Percentiles rank a stretch among this genome's conserved stretches.
phyloP scores from a whole-genome alignment of 2,329 filamentous ascomycete genomes.

The Moelleriella libera region DNA sequence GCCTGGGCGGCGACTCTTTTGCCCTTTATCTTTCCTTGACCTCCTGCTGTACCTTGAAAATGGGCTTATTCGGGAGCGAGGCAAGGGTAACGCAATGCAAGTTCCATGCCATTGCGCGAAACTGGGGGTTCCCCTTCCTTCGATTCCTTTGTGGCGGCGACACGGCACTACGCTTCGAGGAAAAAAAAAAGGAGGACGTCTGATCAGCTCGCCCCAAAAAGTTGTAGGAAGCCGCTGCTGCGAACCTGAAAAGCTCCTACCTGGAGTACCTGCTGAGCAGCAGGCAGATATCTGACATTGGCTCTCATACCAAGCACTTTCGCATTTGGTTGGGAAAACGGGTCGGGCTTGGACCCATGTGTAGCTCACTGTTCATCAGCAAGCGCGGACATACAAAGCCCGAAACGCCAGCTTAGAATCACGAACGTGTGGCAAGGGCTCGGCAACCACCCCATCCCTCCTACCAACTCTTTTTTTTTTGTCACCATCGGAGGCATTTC shows the following conservation, averaged over 20 bases:
- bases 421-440: not conserved
- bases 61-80: no score
- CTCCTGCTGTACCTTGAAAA: not conserved
- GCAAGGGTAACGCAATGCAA: no score
- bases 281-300: not conserved
- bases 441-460: not conserved
- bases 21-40: not conserved
- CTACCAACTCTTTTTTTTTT: not conserved
- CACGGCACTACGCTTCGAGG: no score
- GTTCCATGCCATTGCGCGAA: no score
- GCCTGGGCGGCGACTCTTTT: not conserved
- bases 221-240: no score
- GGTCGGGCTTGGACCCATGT: not conserved
- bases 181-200: no score
- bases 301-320: not conserved
- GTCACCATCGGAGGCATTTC: not conserved
- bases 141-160: no score
- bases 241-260: no score
- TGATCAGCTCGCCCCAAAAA: no score
- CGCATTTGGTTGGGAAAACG: not conserved
- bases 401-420: not conserved
- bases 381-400: not conserved
- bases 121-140: no score
- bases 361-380: not conserved
- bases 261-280: no score